Evolutionary conservation across 1,284 basidiomycete species (phyloP).

Genomic region (Apiotrichum domesticum): DNA sequence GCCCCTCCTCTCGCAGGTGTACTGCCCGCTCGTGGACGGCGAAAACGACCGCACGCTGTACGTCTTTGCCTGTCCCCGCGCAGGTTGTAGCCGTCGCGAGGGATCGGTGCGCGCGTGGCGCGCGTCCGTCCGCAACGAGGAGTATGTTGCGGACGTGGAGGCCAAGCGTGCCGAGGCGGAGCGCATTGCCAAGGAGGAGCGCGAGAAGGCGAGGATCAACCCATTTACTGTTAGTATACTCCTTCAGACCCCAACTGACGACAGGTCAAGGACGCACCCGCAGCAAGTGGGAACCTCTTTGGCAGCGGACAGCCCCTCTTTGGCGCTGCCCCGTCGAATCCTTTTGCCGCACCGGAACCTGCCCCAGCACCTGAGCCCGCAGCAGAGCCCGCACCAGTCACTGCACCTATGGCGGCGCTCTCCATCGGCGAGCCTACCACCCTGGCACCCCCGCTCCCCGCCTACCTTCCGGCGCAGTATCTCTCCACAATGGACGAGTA

Average conservation of each 20-base stretch:
- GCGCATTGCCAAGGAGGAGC: slow-evolving; percentile 28
- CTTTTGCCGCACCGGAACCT: slow-evolving; percentile 16
- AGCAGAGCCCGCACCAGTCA: background rate
- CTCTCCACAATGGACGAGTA: slow-evolving; percentile 46
- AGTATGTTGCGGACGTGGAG: slow-evolving; percentile 43
- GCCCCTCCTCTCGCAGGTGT: slow-evolving; percentile 46
- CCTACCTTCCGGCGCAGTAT: slow-evolving; percentile 46
- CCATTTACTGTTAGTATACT: slow-evolving; percentile 32
- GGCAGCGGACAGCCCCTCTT: slow-evolving; percentile 30
- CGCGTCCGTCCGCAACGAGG: slow-evolving; percentile 44
- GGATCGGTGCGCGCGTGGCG: slow-evolving; percentile 45
- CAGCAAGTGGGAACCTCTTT: slow-evolving; percentile 18
- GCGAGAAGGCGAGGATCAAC: slow-evolving; percentile 39
- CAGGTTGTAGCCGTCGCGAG: slow-evolving; percentile 38
- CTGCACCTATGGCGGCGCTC: slow-evolving; percentile 17
- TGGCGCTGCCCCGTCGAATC: slow-evolving; percentile 21
- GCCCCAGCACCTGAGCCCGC: background rate
- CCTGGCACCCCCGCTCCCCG: slow-evolving; percentile 36
- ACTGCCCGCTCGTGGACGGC: slow-evolving; percentile 45
- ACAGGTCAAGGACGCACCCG: slow-evolving; percentile 9
- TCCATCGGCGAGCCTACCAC: slow-evolving; percentile 16
- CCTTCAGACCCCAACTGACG: background rate
- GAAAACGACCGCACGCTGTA: slow-evolving; percentile 48
- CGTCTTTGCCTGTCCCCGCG: slow-evolving; percentile 42
- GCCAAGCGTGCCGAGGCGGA: slow-evolving; percentile 34